Evolutionary conservation across 176 grass and related monocot species (phyloP), one percentile per base, ranked within the genome.

Genomic region (Oryza glaberrima): DNA sequence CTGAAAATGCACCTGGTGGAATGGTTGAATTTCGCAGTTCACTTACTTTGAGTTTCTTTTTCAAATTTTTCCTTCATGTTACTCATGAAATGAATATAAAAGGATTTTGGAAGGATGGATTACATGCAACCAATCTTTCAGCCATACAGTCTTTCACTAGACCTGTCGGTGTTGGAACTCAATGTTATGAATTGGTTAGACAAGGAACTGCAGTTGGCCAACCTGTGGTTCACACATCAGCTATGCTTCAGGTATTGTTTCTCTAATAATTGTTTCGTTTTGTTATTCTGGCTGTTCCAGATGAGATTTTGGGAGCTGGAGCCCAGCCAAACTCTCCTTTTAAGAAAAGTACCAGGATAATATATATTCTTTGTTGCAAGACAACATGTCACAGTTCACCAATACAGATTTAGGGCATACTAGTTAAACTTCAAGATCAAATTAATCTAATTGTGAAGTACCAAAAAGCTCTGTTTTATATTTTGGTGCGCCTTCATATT

Each of bases 1-100:
- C 78, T 54, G 93, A 95, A 32, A 72, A 98, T 86, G 96, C 93
- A 81, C 96, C 96, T 70, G 96, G 96, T 87, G 96, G 96, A 86
- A 98, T 98, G 96, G 75, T 92, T 77, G 96, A 95, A 91, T 98
- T 98, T 65, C 93, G 96, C 56, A 93, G 86, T 86, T 98, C 96
- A 46, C 85, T 98, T 77, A 95, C 89, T 10, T 79, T 95, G 83
- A 98, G 96, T 91, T 98, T 98, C 93, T 95, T 95, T 82, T 98
- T 92, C 81, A 98, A 98, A 92, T 98, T 98, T 88, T 98, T 95
- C 69, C 90, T 90, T 77, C 87, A 45, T 88, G 87, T 98, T 78
- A 83, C 77, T 43, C 82, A 98, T 93, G 88, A 95, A 70, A 92
- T 95, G 91, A 90, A 88, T 83, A 43, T n/a, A 22, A 90, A 95